A percentile compares a stretch with the other conserved stretches of the same genome.
phyloP scores from a whole-genome alignment of 2,329 filamentous ascomycete genomes.

The Cercospora nicotianae region DNA sequence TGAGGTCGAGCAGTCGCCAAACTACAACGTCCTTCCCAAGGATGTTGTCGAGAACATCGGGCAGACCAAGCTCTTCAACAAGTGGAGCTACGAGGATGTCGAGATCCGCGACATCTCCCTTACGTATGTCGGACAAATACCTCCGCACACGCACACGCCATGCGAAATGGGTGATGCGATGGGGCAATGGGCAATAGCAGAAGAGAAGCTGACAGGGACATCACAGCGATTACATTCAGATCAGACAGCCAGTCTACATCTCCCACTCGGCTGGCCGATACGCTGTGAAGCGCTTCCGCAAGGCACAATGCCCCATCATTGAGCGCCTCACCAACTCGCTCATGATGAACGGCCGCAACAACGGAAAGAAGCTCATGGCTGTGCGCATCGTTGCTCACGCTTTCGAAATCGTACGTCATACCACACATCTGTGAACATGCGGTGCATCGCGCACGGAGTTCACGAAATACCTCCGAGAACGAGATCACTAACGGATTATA shows the following conservation, averaged over 20 bases:
- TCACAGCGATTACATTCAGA: constrained; percentile 97
- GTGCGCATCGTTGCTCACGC: constrained; percentile 98
- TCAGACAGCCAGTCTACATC: constrained; percentile 98
- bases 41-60: constrained; percentile 86
- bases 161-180: constrained; percentile 3
- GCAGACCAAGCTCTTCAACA: constrained; percentile 96
- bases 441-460: background rate
- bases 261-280: constrained; percentile 98
- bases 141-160: constrained; percentile 1
- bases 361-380: constrained; percentile 99
- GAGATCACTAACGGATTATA: constrained; percentile 7
- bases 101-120: constrained; percentile 99
- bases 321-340: constrained; percentile 99
- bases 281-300: constrained; percentile 99
- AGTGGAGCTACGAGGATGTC: constrained; percentile 98
- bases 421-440: constrained; percentile 3
- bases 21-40: constrained; percentile 85
- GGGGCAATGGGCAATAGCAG: constrained; percentile 19
- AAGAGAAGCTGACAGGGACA: constrained; percentile 30
- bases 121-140: constrained; percentile 68
- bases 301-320: constrained; percentile 99
- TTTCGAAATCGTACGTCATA: constrained; percentile 91
- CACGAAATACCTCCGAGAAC: background rate
- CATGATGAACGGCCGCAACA: constrained; percentile 99
- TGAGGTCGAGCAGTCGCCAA: constrained; percentile 84